Base-by-base conservation (phyloP, 331 rosid genomes). In the Telfairia occidentalis region DNA sequence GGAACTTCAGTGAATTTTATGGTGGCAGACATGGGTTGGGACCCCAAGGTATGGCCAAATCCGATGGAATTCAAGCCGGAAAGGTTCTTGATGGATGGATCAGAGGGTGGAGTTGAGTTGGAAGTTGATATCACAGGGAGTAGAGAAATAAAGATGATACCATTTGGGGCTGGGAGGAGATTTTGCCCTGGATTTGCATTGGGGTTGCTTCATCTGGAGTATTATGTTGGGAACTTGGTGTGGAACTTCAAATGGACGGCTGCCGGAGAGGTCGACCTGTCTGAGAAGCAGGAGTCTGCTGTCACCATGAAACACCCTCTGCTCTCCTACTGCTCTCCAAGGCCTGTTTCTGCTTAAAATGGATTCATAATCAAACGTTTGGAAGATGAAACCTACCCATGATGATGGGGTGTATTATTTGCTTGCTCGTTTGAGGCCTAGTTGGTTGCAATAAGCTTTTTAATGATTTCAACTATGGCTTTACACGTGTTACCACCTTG, bases 21-120 rank as follows among this genome's bases (percentile, higher is more conserved):
- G 92, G 92, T 87, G 78, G 92, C 94, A 0, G 89, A 88, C 16
- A 87, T 90, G 46, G 96, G 92, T 11, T 84, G 82, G 94, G 92
- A 90, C 55, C 85, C 89, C 34, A 73, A 80, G 26, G 81, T 87
- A 57, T 86, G 93, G 93, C 28, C 86, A 48, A 83, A 87, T 42
- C 96, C 92, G 0, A 81, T 80, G 92, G 78, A 23, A 3, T 89
- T 89, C 58, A 84, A 83, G 76, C 92, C 96, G 2, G 96, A 84
- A 81, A 85, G 91, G 45, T 89, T 87, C 37, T 18, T 83, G 78
- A 71, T 46, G 0, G 46, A 77, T 16, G 29, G 16, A 3, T 1
- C 2, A 2, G 61, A 2, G 8, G 46, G 42, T 0, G 77, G 42
- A 57, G 30, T 34, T 4, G 72, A 64, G 49, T 9, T 64, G 77